A percentile compares a stretch with the other conserved stretches of the same genome.
phyloP scores from a whole-genome alignment of 2,329 filamentous ascomycete species.

The Neocatenulostroma microsporum region DNA sequence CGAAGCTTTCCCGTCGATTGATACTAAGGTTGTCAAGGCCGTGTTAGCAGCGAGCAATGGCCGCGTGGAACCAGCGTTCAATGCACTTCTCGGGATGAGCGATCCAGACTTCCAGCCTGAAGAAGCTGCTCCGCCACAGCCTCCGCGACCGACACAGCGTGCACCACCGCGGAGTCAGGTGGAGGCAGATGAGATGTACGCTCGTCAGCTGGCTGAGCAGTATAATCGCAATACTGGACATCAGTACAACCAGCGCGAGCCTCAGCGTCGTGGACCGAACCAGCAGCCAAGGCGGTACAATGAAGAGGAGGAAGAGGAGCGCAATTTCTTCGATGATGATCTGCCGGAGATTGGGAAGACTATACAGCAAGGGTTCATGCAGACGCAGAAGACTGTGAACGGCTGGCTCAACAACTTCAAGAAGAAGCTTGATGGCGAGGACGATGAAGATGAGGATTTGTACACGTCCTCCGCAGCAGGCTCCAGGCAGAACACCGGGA shows the following conservation, averaged over 20 bases:
- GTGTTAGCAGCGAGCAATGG: constrained; percentile 80
- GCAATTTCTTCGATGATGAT: constrained; percentile 93
- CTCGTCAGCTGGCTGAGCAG: constrained; percentile 85
- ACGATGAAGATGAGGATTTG: constrained; percentile 44
- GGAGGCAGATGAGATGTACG: constrained; percentile 84
- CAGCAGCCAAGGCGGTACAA: constrained; percentile 45
- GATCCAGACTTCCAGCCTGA: constrained; percentile 46
- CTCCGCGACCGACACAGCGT: constrained; percentile 62
- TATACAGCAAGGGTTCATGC: constrained; percentile 84
- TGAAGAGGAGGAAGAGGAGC: constrained; percentile 59
- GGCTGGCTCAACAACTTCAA: constrained; percentile 84
- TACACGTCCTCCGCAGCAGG: constrained; percentile 29
- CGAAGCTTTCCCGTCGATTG: constrained; percentile 86
- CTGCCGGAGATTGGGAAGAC: constrained; percentile 89
- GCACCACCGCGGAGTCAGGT: constrained; percentile 65
- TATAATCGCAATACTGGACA: constrained; percentile 46
- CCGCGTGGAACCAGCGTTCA: constrained; percentile 87
- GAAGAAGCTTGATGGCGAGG: constrained; percentile 81
- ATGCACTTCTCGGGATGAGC: constrained; percentile 69
- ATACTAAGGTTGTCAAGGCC: constrained; percentile 72
- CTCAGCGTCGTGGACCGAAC: constrained; percentile 26
- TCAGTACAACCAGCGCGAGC: constrained; percentile 29
- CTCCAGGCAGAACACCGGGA: constrained; percentile 19
- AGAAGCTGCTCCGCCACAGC: constrained; percentile 62
- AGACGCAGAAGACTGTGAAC: constrained; percentile 90